Evolutionary conservation across 2,329 filamentous ascomycete species (phyloP), one percentile per base, ranked within the genome.

Genomic region (Rutstroemia sydowiana): DNA sequence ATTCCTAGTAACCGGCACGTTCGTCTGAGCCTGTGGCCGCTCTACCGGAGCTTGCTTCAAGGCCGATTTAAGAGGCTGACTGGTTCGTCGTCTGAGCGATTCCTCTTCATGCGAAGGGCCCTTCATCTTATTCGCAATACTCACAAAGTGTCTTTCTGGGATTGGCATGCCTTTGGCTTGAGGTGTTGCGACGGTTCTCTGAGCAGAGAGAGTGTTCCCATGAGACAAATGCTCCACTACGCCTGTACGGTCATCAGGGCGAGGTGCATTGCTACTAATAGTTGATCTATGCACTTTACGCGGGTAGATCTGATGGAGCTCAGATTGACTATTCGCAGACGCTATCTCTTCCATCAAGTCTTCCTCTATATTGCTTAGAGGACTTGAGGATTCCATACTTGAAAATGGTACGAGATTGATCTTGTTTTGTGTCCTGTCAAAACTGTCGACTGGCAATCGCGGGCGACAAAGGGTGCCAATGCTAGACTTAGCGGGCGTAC

Each of bases 31-130:
- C n/a, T n/a, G n/a, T n/a, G n/a, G n/a, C n/a, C n/a, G n/a, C n/a
- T n/a, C 34, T 2, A 36, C 9, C 14, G 10, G 14, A 2, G 31
- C 11, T 36, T 49, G 39, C 26, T 53, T 59, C 48, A 59, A 14
- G 37, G 51, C 52, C 2, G 54, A 53, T 46, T 52, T 59, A 1
- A 37, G 14, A 7, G 45, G 41, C 31, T 43, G 45, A 21, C 18
- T 14, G 30, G 20, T 36, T 32, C 52, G 46, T 31, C 39, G 43
- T 45, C 26, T 37, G n/a, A 18, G 20, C 11, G 44, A 47, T 40
- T 54, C 52, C 31, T 54, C 37, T 32, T 16, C 39, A 26, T 41
- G 6, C 11, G 48, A 50, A 8, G 20, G 51, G 14, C 32, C 10
- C 3, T 20, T 5, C n/a, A 21, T 40, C 4, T 34, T 41, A n/a